phyloP scores from a whole-genome alignment of 192 early-diverging fungal genomes.

The Funneliformis geosporum region DNA sequence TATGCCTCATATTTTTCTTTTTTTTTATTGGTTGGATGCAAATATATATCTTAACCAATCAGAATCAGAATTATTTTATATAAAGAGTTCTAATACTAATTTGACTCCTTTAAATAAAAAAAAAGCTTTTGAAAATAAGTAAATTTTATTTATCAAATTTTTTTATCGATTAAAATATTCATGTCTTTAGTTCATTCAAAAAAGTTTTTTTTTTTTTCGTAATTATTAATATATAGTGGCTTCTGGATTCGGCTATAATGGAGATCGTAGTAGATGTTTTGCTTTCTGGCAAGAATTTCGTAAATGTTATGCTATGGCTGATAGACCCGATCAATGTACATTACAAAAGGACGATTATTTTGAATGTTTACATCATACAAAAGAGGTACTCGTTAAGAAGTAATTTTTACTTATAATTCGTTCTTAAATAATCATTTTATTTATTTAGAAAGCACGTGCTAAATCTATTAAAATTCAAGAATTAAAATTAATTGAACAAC shows the following conservation, averaged over 20 bases:
- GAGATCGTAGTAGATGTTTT: slow-evolving; percentile 89
- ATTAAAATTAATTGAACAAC: slow-evolving; percentile 53
- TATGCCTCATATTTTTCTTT: no score
- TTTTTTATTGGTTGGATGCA: no score
- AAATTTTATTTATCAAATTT: no score
- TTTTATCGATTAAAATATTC: no score
- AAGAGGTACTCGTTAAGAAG: slow-evolving; percentile 67
- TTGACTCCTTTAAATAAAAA: no score
- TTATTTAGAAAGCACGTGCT: slow-evolving; percentile 52
- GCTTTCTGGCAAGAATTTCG: slow-evolving; percentile 96
- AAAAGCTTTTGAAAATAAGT: no score
- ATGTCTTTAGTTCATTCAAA: no score
- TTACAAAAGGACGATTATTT: slow-evolving; percentile 89
- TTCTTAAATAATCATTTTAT: not conserved
- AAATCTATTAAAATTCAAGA: slow-evolving; percentile 54
- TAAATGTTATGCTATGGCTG: slow-evolving; percentile 87
- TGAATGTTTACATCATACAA: slow-evolving; percentile 95
- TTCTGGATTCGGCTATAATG: slow-evolving; percentile 68
- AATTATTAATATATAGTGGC: slow-evolving; percentile 55
- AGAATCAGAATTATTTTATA: no score
- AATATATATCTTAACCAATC: no score
- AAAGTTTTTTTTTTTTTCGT: no score
- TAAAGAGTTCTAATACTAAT: no score
- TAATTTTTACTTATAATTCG: not conserved
- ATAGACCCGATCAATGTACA: slow-evolving; percentile 74